Conservation (phyloP, 495 filamentous ascomycete genomes). For the Echria macrotheca region DNA sequence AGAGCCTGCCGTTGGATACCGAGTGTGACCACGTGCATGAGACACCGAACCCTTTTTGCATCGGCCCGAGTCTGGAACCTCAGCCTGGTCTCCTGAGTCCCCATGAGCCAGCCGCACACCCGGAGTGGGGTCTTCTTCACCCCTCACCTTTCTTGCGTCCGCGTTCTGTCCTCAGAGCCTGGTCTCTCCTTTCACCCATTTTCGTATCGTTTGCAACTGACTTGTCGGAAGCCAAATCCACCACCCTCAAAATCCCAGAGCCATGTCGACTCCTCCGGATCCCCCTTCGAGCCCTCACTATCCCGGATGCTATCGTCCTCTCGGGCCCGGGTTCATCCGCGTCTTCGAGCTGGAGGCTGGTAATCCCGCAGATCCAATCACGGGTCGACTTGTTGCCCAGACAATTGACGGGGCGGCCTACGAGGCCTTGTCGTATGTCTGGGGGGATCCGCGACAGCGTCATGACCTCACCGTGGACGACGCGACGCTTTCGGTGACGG, state of each 20-base stretch:
- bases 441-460: slow-evolving; percentile 18
- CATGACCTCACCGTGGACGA: slow-evolving; percentile 16
- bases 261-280: neutral
- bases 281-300: neutral
- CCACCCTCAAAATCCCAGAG: neutral
- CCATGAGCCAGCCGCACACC: too few species aligned
- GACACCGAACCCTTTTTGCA: too few species aligned
- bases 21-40: too few species aligned
- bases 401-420: slow-evolving; percentile 19
- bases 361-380: slow-evolving; percentile 5
- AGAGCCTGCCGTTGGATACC: too few species aligned
- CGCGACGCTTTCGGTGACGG: slow-evolving; percentile 17
- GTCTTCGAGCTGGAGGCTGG: slow-evolving; percentile 18
- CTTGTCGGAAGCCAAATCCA: too few species aligned
- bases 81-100: too few species aligned
- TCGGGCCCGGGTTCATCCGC: slow-evolving; percentile 7
- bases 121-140: too few species aligned
- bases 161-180: too few species aligned
- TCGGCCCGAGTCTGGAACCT: too few species aligned
- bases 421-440: slow-evolving; percentile 33
- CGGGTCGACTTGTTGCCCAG: slow-evolving; percentile 13
- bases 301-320: slow-evolving; percentile 7
- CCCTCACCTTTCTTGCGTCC: too few species aligned
- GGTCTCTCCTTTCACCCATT: too few species aligned
- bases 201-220: too few species aligned